Evolutionary conservation across 306 rosid genomes (phyloP), one percentile per base, ranked within the genome.

Genomic region (Arachis stenosperma): DNA sequence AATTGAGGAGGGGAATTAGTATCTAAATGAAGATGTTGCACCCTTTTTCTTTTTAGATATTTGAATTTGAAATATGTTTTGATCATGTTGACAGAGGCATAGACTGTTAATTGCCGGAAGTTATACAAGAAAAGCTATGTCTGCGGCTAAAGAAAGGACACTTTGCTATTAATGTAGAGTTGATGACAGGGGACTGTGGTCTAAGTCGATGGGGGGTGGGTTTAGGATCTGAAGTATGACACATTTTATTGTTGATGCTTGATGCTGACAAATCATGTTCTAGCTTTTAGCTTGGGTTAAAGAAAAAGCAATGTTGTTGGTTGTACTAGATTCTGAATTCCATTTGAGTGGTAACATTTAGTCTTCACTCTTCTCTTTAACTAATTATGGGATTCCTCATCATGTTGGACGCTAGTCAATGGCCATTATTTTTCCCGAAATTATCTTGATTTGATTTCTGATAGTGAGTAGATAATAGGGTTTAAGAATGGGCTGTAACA

Each of bases 381-480:
- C 74, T 30, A n/a, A 11, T 52, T 2, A 6, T 58, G 69, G 57
- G 39, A 64, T 9, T 72, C 46, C 22, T 66, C 51, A 37, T 59
- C 36, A 46, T 30, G 9, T 1, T 22, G 53, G 47, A 7, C 41
- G 48, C 44, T 57, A 48, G 66, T 42, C 58, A 29, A 51, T 42
- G 14, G 42, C 13, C 56, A 5, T n/a, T 15, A 0, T 71, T 15
- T 15, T 2, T 47, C 30, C 7, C 9, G 30, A 30, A 51, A 57
- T 33, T 54, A 75, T 43, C 36, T 60, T 66, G 63, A 29, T 51
- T 58, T 76, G 56, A 70, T 14, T 54, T 57, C 64, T 69, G 66
- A 53, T n/a, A 36, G 52, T 10, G 7, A 2, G 53, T 55, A 7
- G 3, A 9, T 27, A 13, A 55, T 2, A 27, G 6, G 43, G 55